Conservation (phyloP, 768 basidiomycete genomes). For the Galerina sulciceps region DNA sequence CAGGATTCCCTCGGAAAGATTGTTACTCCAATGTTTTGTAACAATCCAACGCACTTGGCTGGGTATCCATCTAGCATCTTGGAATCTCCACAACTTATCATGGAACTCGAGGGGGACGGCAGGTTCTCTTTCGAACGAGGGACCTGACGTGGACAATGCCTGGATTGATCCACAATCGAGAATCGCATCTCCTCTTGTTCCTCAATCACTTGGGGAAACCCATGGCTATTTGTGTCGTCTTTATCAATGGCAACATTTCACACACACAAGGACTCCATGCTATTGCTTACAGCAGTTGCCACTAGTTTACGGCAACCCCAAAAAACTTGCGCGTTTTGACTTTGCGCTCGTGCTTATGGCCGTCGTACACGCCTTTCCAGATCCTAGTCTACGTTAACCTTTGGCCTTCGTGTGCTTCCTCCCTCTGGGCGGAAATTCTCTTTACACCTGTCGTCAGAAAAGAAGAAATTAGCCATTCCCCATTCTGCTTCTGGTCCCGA, state of each 20-base stretch:
- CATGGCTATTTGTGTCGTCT: constrained; percentile 2
- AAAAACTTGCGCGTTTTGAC: constrained; percentile 3
- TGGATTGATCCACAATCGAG: constrained; percentile 26
- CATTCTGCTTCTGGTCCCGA: constrained; percentile 6
- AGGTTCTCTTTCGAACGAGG: constrained; percentile 4
- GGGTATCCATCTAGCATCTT: not conserved
- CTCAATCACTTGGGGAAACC: constrained; percentile 3
- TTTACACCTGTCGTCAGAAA: not conserved
- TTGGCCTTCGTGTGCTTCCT: not conserved
- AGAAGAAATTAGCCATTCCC: constrained; percentile 5
- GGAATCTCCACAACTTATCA: not conserved
- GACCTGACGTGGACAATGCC: not conserved
- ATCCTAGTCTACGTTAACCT: constrained; percentile 2
- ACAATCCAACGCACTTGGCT: not conserved
- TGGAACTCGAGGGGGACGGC: not conserved
- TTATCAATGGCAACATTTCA: not conserved
- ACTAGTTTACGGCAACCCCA: constrained; percentile 4
- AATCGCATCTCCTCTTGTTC: constrained; percentile 15
- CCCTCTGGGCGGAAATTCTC: constrained; percentile 8
- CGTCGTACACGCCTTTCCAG: constrained; percentile 8
- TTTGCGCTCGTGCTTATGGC: not conserved
- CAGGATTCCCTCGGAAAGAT: not conserved
- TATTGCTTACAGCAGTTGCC: not conserved
- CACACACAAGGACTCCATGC: not conserved
- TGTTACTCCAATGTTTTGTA: not conserved